Evolutionary conservation across 2,329 filamentous ascomycete species (phyloP).

Genomic region (Colletotrichum sublineola): DNA sequence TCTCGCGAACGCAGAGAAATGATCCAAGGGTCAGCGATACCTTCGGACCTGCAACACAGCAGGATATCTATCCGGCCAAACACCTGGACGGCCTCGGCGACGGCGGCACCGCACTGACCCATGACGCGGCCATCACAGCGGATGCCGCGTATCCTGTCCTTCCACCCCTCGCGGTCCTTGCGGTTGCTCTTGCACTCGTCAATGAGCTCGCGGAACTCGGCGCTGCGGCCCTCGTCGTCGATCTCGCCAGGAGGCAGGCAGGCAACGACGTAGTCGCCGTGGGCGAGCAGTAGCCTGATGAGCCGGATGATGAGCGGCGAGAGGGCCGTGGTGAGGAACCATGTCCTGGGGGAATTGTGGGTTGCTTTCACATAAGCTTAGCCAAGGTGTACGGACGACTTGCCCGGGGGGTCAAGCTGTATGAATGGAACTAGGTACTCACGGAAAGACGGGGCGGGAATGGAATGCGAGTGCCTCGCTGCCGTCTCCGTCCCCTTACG

Average conservation of each 20-base stretch:
- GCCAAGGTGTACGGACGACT: neutral
- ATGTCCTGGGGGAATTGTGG: constrained; percentile 84
- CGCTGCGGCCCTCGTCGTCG: constrained; percentile 80
- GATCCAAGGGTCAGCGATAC: constrained; percentile 57
- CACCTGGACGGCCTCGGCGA: constrained; percentile 86
- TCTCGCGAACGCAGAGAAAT: neutral
- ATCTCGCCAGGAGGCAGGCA: constrained; percentile 85
- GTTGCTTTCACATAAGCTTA: constrained; percentile 61
- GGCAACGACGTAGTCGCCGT: constrained; percentile 91
- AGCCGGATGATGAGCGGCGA: constrained; percentile 88
- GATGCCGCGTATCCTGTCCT: constrained; percentile 78
- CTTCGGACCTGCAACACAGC: constrained; percentile 89
- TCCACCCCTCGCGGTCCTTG: constrained; percentile 82
- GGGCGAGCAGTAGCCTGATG: constrained; percentile 83
- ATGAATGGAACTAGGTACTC: constrained; percentile 50
- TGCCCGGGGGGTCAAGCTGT: constrained; percentile 38
- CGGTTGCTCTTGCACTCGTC: constrained; percentile 74
- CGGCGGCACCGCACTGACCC: constrained; percentile 83
- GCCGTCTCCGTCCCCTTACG: constrained; percentile 39
- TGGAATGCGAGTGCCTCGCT: constrained; percentile 48
- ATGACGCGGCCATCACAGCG: constrained; percentile 73
- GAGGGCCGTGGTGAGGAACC: constrained; percentile 90
- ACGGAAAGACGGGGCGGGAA: constrained; percentile 67
- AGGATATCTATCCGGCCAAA: constrained; percentile 93
- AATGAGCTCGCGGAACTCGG: constrained; percentile 84